Base-by-base conservation (phyloP, 352 stramenopile genomes). In the Globisporangium nunn region DNA sequence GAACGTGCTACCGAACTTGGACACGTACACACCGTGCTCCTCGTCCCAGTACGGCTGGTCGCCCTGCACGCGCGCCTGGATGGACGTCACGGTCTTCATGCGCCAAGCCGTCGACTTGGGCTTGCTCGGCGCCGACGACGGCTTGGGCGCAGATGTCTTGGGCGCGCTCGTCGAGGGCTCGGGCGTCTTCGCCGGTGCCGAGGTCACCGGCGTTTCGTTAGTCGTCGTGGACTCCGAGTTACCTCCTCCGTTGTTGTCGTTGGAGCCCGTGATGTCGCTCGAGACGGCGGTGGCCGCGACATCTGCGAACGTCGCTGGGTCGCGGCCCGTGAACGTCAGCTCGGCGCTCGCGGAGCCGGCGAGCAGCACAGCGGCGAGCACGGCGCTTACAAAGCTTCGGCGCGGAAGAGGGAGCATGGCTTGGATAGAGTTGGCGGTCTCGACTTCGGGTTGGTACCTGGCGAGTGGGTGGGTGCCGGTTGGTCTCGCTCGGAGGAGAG, bases 51-150 rank as follows among this genome's bases (percentile, higher is more conserved):
- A 52, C 6, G 71, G 71, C 23, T 62, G 39, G 37, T 71, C 65
- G 12, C 47, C 49, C 59, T 80, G 62, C 10, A 75, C 71, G 29
- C 71, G 71, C 12, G 54, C 68, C 31, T 70, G 56, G 54, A 80
- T 57, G 7, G 58, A 59, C 4, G 48, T 52, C 29, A 80, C 71
- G 18, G 61, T 37, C 56, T 50, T 62, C 48, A 62, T 56, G 12
- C 23, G 56, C 54, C 54, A 59, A 2, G 54, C n/a, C 2, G 30
- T 11, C 5, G 52, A 8, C 54, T 50, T 50, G 3, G 46, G 2
- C 30, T 50, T 50, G 45, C 45, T 50, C 18, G 48, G 30, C 48
- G 44, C 29, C 33, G 41, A 12, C 40, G 40, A 14, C 11, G 40
- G 40, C 11, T 45, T 45, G 14, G 40, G 40, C 40, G 40, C 11